Base-by-base conservation (phyloP, 495 filamentous ascomycete genomes). In the Bryoglossum gracile region DNA sequence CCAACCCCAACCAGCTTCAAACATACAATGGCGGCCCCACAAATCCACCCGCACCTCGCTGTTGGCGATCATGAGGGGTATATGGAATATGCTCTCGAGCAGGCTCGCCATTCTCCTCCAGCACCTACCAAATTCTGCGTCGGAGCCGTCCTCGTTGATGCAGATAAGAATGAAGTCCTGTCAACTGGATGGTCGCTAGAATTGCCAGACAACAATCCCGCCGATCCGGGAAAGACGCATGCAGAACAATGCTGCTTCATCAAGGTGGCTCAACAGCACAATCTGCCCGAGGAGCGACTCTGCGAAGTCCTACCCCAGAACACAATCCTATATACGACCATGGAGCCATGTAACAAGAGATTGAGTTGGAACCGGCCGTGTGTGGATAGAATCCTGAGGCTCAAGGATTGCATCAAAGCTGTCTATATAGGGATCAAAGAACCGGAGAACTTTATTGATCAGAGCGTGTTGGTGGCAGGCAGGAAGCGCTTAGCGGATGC, bases 71-170 rank as follows among this genome's bases (percentile, higher is more conserved):
- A 94, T 63, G 52, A 65, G 26, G 65, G 64, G 21, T 84, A 84
- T 65, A 85, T 96, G 68, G 75, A 71, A 39, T 69, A 83, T 43
- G 84, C 85, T 40, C 77, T 96, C 30, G 63, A 71, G 37, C 74
- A 87, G 36, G 90, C 91, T 8, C 70, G 75, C 14, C 72, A 82
- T 54, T 89, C 89, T 3, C 82, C 84, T 14, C 83, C 86, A 5
- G 87, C 83, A 46, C 81, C 89, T 13, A 87, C 86, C 38, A 95
- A 95, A 63, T 97, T 86, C 68, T 80, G 90, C 48, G 89, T 97
- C 30, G 91, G 91, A 50, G 91, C 91, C 6, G 60, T 95, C 36
- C 69, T 96, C 30, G 70, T 94, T 22, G 74, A 80, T 38, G 56
- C 73, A 21, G 62, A 61, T 16, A 59, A 69, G 26, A 77, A 83